phyloP scores from a whole-genome alignment of 768 basidiomycete genomes.

The Suillus subaureus region DNA sequence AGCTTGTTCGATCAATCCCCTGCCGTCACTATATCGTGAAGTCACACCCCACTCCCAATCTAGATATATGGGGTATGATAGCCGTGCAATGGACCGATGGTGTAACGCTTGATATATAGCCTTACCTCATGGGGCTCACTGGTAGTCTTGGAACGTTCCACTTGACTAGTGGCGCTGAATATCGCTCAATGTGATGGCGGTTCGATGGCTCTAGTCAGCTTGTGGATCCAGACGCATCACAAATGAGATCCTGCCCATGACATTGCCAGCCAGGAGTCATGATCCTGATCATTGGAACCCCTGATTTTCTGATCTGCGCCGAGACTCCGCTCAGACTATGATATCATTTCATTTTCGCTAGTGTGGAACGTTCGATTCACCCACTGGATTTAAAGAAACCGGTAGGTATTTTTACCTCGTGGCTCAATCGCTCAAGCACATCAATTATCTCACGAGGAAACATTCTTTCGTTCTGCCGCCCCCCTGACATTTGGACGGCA shows the following conservation, averaged over 20 bases:
- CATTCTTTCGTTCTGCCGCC: not conserved
- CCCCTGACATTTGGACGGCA: not conserved
- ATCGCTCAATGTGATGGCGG: conserved; percentile 60
- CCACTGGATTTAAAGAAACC: not conserved
- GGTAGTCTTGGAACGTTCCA: not conserved
- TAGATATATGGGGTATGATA: not conserved
- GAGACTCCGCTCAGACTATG: not conserved
- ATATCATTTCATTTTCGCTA: too few relatives aligned
- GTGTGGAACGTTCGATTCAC: not conserved
- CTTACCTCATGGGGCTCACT: not conserved
- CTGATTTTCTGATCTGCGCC: not conserved
- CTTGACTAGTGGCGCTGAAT: conserved; percentile 24
- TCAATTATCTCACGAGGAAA: not conserved
- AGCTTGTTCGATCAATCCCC: not conserved
- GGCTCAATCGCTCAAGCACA: not conserved
- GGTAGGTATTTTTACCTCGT: not conserved
- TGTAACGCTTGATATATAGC: not conserved
- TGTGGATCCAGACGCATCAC: conserved; percentile 51
- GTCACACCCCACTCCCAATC: not conserved
- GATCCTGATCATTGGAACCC: too few relatives aligned
- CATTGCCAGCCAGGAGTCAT: conserved; percentile 33
- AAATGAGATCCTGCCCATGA: conserved; percentile 76
- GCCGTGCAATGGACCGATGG: not conserved
- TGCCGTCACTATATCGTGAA: not conserved
- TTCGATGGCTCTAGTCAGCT: conserved; percentile 64